Conservation (phyloP, 2,329 filamentous ascomycete genomes). For the Gnomoniopsis smithogilvyi region DNA sequence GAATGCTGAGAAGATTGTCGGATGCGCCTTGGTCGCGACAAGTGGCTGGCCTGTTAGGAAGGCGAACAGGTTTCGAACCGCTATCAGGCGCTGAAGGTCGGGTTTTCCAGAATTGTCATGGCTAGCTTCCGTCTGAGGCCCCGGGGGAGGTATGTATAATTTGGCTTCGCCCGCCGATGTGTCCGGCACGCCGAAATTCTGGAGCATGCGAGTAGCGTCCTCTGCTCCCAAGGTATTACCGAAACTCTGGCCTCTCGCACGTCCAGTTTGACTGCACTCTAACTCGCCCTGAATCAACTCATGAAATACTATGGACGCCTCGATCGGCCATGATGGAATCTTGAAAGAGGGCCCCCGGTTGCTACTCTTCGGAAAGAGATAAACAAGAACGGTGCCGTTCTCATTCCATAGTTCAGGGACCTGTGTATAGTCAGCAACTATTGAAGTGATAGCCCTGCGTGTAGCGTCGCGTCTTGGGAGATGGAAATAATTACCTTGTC, state of each 20-base stretch:
- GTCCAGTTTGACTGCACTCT: slow-evolving; percentile 28
- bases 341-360: slow-evolving; percentile 58
- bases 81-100: slow-evolving; percentile 54
- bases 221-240: slow-evolving; percentile 45
- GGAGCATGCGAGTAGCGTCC: slow-evolving; percentile 36
- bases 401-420: slow-evolving; percentile 67
- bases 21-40: slow-evolving; percentile 52
- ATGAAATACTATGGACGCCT: slow-evolving; percentile 51
- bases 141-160: slow-evolving; percentile 50
- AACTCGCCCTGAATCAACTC: slow-evolving; percentile 48
- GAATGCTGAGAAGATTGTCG: slow-evolving; percentile 53
- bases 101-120: slow-evolving; percentile 15
- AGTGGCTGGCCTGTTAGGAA: slow-evolving; percentile 62
- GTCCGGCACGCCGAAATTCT: slow-evolving; percentile 22
- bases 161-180: slow-evolving; percentile 39
- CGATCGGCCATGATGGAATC: slow-evolving; percentile 51
- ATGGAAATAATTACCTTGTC: slow-evolving; percentile 45
- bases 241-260: slow-evolving; percentile 42
- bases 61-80: slow-evolving; percentile 63
- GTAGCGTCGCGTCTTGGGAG: too few species aligned
- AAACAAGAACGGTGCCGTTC: slow-evolving; percentile 53
- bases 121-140: slow-evolving; percentile 26
- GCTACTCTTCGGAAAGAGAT: slow-evolving; percentile 50
- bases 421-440: slow-evolving; percentile 30
- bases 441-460: neutral